Evolutionary conservation across 2,329 filamentous ascomycete genomes (phyloP).

Genomic region (Lachnellula arida): DNA sequence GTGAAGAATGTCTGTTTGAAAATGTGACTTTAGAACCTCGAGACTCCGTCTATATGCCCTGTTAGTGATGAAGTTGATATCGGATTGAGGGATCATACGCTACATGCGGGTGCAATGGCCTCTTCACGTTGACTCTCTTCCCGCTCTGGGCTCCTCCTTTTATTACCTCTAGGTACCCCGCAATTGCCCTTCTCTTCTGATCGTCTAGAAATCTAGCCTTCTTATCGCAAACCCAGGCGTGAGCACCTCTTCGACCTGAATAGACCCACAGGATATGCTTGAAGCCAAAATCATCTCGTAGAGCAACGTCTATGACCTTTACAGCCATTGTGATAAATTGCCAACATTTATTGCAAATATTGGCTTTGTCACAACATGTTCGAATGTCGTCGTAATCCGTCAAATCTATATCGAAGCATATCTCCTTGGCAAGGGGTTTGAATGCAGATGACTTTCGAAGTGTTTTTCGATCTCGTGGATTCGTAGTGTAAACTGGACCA

Average conservation of each 20-base stretch:
- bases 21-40: slow-evolving; percentile 77
- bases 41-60: slow-evolving; percentile 62
- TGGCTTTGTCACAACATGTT: slow-evolving; percentile 89
- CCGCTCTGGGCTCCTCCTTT: slow-evolving; percentile 79
- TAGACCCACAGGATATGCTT: slow-evolving; percentile 98
- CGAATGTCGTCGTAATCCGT: slow-evolving; percentile 97
- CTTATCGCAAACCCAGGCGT: slow-evolving; percentile 97
- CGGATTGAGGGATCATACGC: slow-evolving; percentile 43
- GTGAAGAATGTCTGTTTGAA: slow-evolving; percentile 74
- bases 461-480: slow-evolving; percentile 88
- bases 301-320: slow-evolving; percentile 80
- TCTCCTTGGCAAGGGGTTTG: slow-evolving; percentile 82
- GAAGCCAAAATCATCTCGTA: slow-evolving; percentile 94
- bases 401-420: slow-evolving; percentile 99
- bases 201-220: slow-evolving; percentile 82
- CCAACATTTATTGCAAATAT: slow-evolving; percentile 94
- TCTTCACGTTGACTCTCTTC: slow-evolving; percentile 78
- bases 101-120: slow-evolving; percentile 87
- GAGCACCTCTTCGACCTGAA: slow-evolving; percentile 89
- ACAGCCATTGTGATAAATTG: slow-evolving; percentile 97
- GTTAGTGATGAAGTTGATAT: slow-evolving; percentile 5
- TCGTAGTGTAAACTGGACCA: slow-evolving; percentile 91
- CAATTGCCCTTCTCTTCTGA: slow-evolving; percentile 76
- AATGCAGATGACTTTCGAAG: slow-evolving; percentile 77
- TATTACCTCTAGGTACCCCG: slow-evolving; percentile 86